Evolutionary conservation across 768 basidiomycete species (phyloP).

Genomic region (Mycena belliarum): DNA sequence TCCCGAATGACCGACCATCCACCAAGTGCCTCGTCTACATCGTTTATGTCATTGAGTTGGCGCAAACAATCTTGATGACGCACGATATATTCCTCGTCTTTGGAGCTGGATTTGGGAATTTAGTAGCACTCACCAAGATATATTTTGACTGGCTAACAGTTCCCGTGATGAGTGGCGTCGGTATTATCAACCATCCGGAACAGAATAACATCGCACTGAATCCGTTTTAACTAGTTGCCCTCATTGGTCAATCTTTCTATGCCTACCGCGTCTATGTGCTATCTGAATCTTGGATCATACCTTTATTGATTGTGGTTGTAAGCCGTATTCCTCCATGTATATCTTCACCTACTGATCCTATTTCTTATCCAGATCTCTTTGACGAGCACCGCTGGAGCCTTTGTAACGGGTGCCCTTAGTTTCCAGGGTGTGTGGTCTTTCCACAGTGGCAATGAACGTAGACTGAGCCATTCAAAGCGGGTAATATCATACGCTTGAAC

Average conservation of each 20-base stretch:
- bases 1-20: slow-evolving; percentile 22
- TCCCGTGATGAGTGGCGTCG: background rate
- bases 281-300: background rate
- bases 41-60: slow-evolving; percentile 17
- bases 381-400: background rate
- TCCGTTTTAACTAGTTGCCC: background rate
- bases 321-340: background rate
- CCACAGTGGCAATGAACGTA: too few species aligned
- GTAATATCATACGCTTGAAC: background rate
- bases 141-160: slow-evolving; percentile 5
- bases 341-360: too few species aligned
- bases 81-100: slow-evolving; percentile 24
- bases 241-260: background rate
- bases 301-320: background rate
- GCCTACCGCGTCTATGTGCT: background rate
- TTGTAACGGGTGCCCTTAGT: background rate
- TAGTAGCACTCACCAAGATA: slow-evolving; percentile 13
- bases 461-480: background rate
- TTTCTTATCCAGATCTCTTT: background rate
- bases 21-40: slow-evolving; percentile 12
- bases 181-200: background rate
- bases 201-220: background rate
- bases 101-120: slow-evolving; percentile 24
- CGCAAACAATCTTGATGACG: slow-evolving; percentile 22
- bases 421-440: background rate